phyloP scores from a whole-genome alignment of 805 yeast species.

The Saturnispora serradocipensis region DNA sequence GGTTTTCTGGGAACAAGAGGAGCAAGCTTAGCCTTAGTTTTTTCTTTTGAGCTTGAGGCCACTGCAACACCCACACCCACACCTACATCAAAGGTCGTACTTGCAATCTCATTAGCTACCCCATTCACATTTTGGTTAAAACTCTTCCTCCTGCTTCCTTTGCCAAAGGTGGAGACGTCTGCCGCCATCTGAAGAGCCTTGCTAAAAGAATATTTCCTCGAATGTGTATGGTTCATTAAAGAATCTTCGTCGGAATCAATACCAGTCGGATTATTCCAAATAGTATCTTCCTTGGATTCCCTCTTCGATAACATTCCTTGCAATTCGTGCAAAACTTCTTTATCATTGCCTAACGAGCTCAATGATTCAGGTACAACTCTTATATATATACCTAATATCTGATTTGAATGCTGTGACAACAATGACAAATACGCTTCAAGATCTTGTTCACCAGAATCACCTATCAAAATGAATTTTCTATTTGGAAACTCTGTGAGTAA shows the following conservation, averaged over 20 bases:
- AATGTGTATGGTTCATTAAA: background rate
- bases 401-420: conserved; percentile 51
- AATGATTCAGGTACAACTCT: conserved; percentile 66
- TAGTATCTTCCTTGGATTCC: background rate
- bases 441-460: conserved; percentile 95
- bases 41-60: conserved; percentile 1
- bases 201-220: background rate
- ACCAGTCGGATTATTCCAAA: conserved; percentile 10
- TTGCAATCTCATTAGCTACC: background rate
- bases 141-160: background rate
- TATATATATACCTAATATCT: conserved; percentile 67
- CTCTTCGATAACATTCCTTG: conserved; percentile 14
- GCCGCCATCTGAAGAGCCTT: background rate
- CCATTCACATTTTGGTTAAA: background rate
- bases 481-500: conserved; percentile 66
- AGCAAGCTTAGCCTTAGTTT: conserved; percentile 12
- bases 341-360: conserved; percentile 41
- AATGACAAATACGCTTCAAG: conserved; percentile 79
- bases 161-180: background rate
- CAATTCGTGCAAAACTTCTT: conserved; percentile 17
- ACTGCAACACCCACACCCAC: conserved; percentile 3
- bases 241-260: conserved; percentile 10
- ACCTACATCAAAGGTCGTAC: background rate
- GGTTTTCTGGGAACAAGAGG: conserved; percentile 47
- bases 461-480: conserved; percentile 74